Percentiles rank a stretch among this genome's conserved stretches.
phyloP scores from a whole-genome alignment of 257 asterid species.

The Paulownia fortunei region DNA sequence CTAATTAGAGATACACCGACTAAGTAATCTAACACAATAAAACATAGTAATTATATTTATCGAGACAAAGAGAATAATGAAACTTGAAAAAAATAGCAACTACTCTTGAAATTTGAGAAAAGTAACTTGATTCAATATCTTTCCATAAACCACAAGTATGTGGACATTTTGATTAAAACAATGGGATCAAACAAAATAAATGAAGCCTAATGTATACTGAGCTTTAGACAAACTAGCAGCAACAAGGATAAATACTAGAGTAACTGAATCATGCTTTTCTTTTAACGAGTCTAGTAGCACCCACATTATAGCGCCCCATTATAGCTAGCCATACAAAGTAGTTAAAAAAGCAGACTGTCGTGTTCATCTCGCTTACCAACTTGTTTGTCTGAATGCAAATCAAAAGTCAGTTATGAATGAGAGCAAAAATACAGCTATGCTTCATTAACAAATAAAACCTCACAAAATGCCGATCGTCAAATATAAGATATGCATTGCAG shows the following conservation, averaged over 20 bases:
- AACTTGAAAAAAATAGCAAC: too few relatives aligned
- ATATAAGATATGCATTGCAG: not conserved
- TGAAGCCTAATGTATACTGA: slow-evolving; percentile 6
- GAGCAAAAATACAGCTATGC: slow-evolving; percentile 19
- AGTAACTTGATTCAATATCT: not conserved
- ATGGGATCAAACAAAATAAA: slow-evolving; percentile 15
- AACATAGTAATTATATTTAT: slow-evolving; percentile 12
- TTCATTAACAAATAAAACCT: not conserved
- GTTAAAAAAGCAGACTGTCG: not conserved
- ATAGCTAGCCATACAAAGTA: slow-evolving; percentile 11
- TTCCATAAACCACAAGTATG: not conserved
- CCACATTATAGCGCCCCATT: too few relatives aligned
- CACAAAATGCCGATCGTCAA: not conserved
- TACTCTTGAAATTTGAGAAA: slow-evolving; percentile 15
- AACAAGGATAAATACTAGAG: slow-evolving; percentile 14
- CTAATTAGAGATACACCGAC: slow-evolving; percentile 27
- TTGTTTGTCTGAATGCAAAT: not conserved
- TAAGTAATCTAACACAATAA: slow-evolving; percentile 1
- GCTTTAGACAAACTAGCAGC: slow-evolving; percentile 27
- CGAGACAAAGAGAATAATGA: not conserved
- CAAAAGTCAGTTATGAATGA: not conserved
- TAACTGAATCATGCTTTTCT: not conserved
- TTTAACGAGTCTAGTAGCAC: not conserved
- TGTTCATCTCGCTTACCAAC: slow-evolving; percentile 4
- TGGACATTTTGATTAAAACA: not conserved